Conservation (phyloP, 2,329 filamentous ascomycete genomes). For the Trichoderma sp. region DNA sequence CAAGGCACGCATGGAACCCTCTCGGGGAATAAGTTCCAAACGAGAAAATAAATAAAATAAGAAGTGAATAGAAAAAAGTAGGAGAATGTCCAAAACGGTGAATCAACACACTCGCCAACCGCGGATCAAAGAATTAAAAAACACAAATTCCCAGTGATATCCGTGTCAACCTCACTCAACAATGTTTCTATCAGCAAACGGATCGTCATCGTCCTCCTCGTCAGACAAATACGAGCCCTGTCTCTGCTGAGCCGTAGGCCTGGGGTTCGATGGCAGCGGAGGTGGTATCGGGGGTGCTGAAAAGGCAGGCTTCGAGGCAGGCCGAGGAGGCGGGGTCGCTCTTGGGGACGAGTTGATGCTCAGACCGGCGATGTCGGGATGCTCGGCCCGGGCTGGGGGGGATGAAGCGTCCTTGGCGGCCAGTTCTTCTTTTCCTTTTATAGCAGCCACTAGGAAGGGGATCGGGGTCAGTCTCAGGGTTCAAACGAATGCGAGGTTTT, state of each 20-base stretch:
- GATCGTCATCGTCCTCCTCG: conserved; percentile 70
- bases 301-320: conserved; percentile 47
- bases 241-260: conserved; percentile 32
- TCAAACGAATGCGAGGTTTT: neutral
- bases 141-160: neutral
- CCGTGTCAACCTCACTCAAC: conserved; percentile 34
- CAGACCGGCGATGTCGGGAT: conserved; percentile 46
- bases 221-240: conserved; percentile 34
- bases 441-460: conserved; percentile 45
- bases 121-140: neutral
- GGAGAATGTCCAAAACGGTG: neutral
- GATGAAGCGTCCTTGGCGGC: conserved; percentile 29
- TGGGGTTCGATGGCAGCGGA: conserved; percentile 30
- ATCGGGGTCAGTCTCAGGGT: neutral
- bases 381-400: conserved; percentile 40
- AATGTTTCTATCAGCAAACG: conserved; percentile 81
- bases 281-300: conserved; percentile 32
- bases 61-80: neutral
- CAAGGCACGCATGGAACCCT: neutral
- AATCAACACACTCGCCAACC: neutral
- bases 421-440: conserved; percentile 49
- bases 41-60: neutral
- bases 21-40: neutral
- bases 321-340: conserved; percentile 43
- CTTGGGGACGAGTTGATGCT: conserved; percentile 41